Evolutionary conservation across 768 basidiomycete genomes (phyloP), one percentile per base, ranked within the genome.

Genomic region (Scleroderma citrinum): DNA sequence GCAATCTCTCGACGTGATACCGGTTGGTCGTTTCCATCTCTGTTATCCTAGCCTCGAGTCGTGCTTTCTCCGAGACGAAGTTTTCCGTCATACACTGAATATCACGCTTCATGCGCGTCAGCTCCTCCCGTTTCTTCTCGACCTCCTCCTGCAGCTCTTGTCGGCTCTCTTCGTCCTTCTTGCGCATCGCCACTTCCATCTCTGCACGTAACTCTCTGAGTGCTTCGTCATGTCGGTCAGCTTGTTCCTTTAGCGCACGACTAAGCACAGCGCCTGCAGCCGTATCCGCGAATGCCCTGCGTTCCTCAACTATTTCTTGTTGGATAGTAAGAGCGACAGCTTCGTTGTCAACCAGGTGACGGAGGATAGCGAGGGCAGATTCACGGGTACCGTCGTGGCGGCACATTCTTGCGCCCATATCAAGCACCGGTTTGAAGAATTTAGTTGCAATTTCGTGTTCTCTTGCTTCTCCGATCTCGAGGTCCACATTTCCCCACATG

Each of bases 181-280:
- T 56, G n/a, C 61, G 60, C 54, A 75, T 69, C 6, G 77, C 74
- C 31, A 63, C 60, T 53, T 72, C 67, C 66, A 77, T 76, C 49
- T 80, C 76, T 12, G 65, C 57, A 46, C 73, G 67, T n/a, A 83
- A 63, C 3, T 61, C 63, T 34, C 62, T 61, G 57, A 81, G 61
- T 54, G 82, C 80, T n/a, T 71, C 64, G 30, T 71, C 64, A 52
- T 77, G 74, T 34, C 69, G 66, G 48, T 71, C 58, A 26, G 72
- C 68, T 61, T 77, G 75, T 50, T 72, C 73, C 47, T 70, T 68
- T 3, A 80, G 57, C 34, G 79, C 79, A 16, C 71, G 69, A 44
- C 69, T 70, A 19, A 83, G 68, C 56, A 78, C 81, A n/a, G 61
- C 67, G 1, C 80, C 80, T 1, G 81, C 81, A 2, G 68, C 63